Conservation (phyloP, 495 filamentous ascomycete genomes). For the Penicillium parvum region DNA sequence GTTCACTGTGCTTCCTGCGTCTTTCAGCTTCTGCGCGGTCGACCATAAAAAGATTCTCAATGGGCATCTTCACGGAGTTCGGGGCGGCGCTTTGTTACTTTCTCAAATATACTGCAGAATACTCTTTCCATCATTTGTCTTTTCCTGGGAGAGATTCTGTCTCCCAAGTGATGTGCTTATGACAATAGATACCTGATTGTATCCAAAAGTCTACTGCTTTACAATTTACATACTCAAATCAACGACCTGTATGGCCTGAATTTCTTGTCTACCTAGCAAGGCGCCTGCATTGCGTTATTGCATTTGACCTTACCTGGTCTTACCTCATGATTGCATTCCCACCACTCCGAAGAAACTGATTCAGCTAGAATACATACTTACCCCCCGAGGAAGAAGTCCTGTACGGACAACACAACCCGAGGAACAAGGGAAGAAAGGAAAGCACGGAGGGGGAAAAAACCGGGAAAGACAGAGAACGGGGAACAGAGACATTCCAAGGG, state of each 20-base stretch:
- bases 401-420: constrained; percentile 11
- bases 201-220: constrained; percentile 20
- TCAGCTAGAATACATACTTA: constrained; percentile 52
- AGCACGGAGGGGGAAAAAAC: constrained; percentile 10
- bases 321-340: constrained; percentile 44
- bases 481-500: constrained; percentile 17
- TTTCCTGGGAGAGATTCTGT: constrained; percentile 16
- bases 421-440: constrained; percentile 20
- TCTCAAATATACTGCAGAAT: constrained; percentile 22
- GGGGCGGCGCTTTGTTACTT: constrained; percentile 31
- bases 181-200: constrained; percentile 32
- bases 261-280: constrained; percentile 27
- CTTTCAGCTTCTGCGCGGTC: constrained; percentile 14
- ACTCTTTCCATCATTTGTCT: constrained; percentile 19
- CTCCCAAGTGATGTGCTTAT: constrained; percentile 35
- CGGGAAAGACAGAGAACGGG: constrained; percentile 19
- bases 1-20: constrained; percentile 13
- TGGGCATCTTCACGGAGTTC: constrained; percentile 39
- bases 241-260: constrained; percentile 21
- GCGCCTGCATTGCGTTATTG: constrained; percentile 33
- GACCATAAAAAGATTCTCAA: constrained; percentile 28
- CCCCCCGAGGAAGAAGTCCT: constrained; percentile 23
- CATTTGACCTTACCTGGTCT: constrained; percentile 63
- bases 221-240: constrained; percentile 1
- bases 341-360: constrained; percentile 13